A percentile compares a stretch with the other conserved stretches of the same genome.
Evolutionary conservation across 176 grass and related monocot genomes (phyloP).

Genomic region (Oryza punctata): DNA sequence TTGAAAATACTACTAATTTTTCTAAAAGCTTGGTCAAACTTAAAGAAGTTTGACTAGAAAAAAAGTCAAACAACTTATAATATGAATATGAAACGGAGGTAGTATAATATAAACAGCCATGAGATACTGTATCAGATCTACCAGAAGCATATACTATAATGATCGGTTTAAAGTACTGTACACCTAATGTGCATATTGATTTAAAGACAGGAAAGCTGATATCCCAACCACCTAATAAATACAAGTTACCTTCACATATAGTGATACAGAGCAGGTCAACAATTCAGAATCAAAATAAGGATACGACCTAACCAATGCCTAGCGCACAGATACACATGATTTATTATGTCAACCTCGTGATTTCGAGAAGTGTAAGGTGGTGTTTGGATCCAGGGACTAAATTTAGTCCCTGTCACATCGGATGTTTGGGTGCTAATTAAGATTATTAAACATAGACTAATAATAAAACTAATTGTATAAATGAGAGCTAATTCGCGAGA

Average conservation of each 20-base stretch:
- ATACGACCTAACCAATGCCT: not conserved
- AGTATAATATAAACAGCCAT: not conserved
- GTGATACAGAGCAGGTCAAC: not conserved
- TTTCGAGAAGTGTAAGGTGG: not conserved
- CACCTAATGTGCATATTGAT: not conserved
- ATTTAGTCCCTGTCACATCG: no score
- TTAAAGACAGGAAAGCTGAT: not conserved
- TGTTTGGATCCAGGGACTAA: no score
- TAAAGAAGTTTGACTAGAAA: no score
- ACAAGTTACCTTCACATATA: not conserved
- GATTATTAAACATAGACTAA: no score
- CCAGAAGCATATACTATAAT: not conserved
- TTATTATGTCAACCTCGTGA: not conserved
- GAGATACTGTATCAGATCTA: conserved; percentile 13
- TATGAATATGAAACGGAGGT: no score
- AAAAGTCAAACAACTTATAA: no score
- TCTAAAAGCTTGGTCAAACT: no score
- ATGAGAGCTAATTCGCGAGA: no score
- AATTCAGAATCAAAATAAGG: conserved; percentile 13
- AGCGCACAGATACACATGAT: not conserved
- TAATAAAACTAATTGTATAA: no score
- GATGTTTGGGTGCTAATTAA: no score
- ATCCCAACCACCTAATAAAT: conserved; percentile 10
- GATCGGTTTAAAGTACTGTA: conserved; percentile 5
- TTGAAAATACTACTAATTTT: no score